Base-by-base conservation (phyloP, 2,329 filamentous ascomycete genomes). In the Microdochium paspali region DNA sequence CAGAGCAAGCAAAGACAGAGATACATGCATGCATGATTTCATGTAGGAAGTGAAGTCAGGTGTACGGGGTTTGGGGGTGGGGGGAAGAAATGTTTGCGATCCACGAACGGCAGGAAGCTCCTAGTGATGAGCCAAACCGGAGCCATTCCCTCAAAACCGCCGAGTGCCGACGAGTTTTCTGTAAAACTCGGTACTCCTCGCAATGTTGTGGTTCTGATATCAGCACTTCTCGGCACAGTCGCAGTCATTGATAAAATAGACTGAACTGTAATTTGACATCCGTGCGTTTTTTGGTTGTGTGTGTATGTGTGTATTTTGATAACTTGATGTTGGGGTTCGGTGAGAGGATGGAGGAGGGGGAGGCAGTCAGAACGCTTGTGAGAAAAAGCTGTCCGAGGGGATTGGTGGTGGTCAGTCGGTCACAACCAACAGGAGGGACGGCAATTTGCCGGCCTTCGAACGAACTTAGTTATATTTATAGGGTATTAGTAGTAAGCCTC, bases 241-340 rank as follows among this genome's bases (percentile, higher is more conserved):
- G 76, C 82, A 90, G 87, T 85, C 87, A 95, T 83, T 70, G 66
- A 59, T 55, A 69, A 66, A 65, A 67, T n/a, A 67, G 83, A 82
- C 84, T 80, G 80, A 75, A 85, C 91, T 93, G 90, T 82, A 96
- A 95, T 95, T 95, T 95, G 90, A 96, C 90, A 95, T 95, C 87
- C 85, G 87, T 95, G 90, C 90, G 91, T 40, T 40, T n/a, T 35
- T n/a, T n/a, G n/a, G n/a, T n/a, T n/a, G n/a, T n/a, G n/a, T n/a
- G n/a, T n/a, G n/a, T n/a, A n/a, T n/a, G n/a, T 7, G 31, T 35
- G 18, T 40, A 5, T 40, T 3, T 20, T 40, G 35, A 21, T 20
- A 20, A 51, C 56, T 53, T 53, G 55, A 50, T 7, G 21, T 25
- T 18, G 44, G 24, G 44, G 44, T 26, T 12, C 23, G 49, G 46